These are phyloP conservation scores for Syzygium grande DNA, from an alignment of 345 rosid genomes.

Conservation along the genomic window DNA sequence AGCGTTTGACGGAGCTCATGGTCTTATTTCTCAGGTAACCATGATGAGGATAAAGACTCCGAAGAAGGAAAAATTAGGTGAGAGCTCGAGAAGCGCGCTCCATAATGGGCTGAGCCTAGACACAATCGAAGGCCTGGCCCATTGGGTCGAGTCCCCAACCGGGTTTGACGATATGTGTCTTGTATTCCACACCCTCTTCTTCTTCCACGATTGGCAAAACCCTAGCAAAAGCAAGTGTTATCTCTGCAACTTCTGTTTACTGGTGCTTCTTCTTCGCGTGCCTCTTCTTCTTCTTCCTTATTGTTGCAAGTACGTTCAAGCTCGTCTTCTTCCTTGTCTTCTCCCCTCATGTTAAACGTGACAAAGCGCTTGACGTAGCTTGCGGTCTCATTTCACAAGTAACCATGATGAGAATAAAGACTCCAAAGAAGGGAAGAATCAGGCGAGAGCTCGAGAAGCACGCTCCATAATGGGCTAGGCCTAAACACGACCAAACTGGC, in stretches of 20 bases:
- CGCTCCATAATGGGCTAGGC: too few species aligned
- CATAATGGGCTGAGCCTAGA: not conserved
- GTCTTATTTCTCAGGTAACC: too few species aligned
- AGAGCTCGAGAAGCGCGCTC: too few species aligned
- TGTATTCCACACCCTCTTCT: not conserved
- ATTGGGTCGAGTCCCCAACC: not conserved
- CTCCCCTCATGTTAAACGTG: not conserved
- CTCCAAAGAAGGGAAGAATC: slow-evolving; percentile 41
- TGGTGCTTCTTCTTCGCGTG: not conserved
- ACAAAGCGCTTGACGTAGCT: not conserved
- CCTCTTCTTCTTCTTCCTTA: not conserved
- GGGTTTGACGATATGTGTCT: not conserved
- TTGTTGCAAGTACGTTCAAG: not conserved
- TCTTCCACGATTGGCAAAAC: not conserved
- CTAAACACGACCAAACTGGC: too few species aligned
- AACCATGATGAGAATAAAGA: slow-evolving; percentile 44
- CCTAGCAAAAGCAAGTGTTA: not conserved
- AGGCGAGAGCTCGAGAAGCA: slow-evolving; percentile 66
- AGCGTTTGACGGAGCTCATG: too few species aligned
- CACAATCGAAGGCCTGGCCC: not conserved
- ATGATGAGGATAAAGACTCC: too few species aligned
- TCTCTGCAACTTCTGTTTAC: not conserved
- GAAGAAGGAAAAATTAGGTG: too few species aligned
- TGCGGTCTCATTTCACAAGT: not conserved
- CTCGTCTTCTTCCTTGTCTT: not conserved